Evolutionary conservation across 108 stramenopile species (phyloP), one percentile per base, ranked within the genome.

Genomic region (Skeletonema marinoi): DNA sequence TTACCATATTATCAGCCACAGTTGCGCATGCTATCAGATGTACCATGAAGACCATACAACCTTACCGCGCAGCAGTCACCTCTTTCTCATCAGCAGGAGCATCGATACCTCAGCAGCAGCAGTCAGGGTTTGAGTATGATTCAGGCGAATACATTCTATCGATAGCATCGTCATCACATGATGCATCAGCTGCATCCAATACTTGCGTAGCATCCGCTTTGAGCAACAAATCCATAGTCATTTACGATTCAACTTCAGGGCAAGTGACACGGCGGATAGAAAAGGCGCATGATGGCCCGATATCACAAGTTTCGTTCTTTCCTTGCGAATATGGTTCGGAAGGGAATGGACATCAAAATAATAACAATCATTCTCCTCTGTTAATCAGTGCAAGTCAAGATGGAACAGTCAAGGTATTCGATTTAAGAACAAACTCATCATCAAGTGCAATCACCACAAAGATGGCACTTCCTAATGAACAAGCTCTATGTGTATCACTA

Each of bases 371-470:
- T 60, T 21, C 21, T 39, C 46, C 87, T 62, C 31, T 79, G 5
- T 25, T 94, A 21, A 74, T 86, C 29, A 81, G 88, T 44, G 83
- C 90, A 14, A 67, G 86, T 32, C 77, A 78, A 36, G 88, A 91
- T 70, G 93, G 93, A 3, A 77, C 60, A 67, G 75, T 94, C 33
- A 75, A 77, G 14, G 38, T 91, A 5, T 94, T 76, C 66, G 91
- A 92, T 80, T 44, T 91, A 8, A 86, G 93, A 38, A 82, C 80
- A 67, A 44, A 54, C 16, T 11, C 44, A 13, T 61, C 79, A 36
- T 50, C 65, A 61, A 42, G 36, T 31, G 69, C 66, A 41, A 74
- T 74, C 32, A 51, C 39, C 1, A 71, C 60, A 17, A 56, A 70
- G 56, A 56, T 85, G 56, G 65, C 77, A 17, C 73, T 73, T 11